phyloP scores from a whole-genome alignment of 371 early-diverging fungal genomes.

The Syncephalastrum monosporum region DNA sequence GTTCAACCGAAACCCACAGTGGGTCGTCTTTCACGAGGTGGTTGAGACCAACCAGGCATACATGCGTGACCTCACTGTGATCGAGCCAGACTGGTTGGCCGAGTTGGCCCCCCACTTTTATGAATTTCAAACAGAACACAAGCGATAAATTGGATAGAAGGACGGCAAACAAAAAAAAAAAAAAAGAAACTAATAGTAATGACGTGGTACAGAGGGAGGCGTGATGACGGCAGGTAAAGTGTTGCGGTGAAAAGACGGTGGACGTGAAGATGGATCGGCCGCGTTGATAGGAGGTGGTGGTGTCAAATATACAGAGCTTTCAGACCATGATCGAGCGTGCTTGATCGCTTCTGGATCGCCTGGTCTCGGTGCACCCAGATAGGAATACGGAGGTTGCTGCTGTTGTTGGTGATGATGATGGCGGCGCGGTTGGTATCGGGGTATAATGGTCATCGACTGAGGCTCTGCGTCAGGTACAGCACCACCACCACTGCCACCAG shows the following conservation, averaged over 20 bases:
- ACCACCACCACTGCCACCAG: no score
- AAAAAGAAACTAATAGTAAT: background rate
- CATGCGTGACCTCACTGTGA: slow-evolving; percentile 72
- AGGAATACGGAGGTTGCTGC: background rate
- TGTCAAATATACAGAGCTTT: background rate
- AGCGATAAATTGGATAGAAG: slow-evolving; percentile 3
- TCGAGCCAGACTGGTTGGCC: slow-evolving; percentile 70
- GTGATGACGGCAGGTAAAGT: background rate
- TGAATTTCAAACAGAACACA: slow-evolving; percentile 31
- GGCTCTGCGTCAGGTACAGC: no score
- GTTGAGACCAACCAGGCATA: slow-evolving; percentile 73
- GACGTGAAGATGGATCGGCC: background rate
- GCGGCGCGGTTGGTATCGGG: slow-evolving; percentile 1
- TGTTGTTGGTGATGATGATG: slow-evolving; percentile 1
- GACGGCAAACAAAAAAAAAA: background rate
- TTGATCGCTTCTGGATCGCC: background rate
- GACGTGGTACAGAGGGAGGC: slow-evolving; percentile 5
- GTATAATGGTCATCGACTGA: background rate
- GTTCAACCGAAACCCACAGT: slow-evolving; percentile 71
- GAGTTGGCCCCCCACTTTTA: slow-evolving; percentile 70
- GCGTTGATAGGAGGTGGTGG: background rate
- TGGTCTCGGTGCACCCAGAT: no score
- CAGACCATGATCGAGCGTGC: slow-evolving; percentile 2
- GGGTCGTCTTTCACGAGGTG: slow-evolving; percentile 83
- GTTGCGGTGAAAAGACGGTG: background rate